A percentile compares a stretch with the other conserved stretches of the same genome.
These are phyloP conservation scores for Xylaria sp. DNA, from an alignment of 2,329 filamentous ascomycete genomes.

Conservation along the genomic window DNA sequence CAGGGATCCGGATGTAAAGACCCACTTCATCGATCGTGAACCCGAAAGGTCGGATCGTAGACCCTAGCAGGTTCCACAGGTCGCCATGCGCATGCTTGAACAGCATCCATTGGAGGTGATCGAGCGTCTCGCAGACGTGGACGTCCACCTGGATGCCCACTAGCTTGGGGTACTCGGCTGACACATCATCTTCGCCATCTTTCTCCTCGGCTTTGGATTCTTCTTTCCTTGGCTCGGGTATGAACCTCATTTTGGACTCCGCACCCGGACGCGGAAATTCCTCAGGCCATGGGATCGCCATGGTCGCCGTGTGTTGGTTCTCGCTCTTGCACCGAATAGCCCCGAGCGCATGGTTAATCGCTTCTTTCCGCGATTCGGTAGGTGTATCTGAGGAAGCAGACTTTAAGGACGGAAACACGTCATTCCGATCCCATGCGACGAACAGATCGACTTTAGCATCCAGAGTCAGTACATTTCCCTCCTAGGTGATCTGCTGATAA, in stretches of 20 bases:
- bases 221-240: not conserved
- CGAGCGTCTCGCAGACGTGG: constrained; percentile 58
- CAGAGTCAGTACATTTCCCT: constrained; percentile 9
- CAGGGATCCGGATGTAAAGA: constrained; percentile 72
- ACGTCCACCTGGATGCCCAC: constrained; percentile 76
- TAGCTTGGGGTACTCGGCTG: constrained; percentile 19
- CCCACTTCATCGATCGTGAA: constrained; percentile 72
- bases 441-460: constrained; percentile 68
- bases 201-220: not conserved
- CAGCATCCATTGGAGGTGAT: constrained; percentile 67
- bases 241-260: not conserved
- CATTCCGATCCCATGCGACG: constrained; percentile 54
- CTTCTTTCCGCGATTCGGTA: constrained; percentile 39
- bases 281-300: constrained; percentile 67
- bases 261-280: constrained; percentile 19
- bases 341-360: constrained; percentile 55
- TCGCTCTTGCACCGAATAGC: constrained; percentile 55
- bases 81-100: constrained; percentile 81
- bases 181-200: constrained; percentile 28
- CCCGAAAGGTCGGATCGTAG: constrained; percentile 70
- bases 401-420: constrained; percentile 31
- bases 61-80: constrained; percentile 71
- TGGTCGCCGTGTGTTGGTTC: constrained; percentile 48
- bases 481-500: not conserved
- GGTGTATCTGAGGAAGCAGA: constrained; percentile 33